Conservation (phyloP, 1,284 basidiomycete species). For the Ganoderma multipileum region DNA sequence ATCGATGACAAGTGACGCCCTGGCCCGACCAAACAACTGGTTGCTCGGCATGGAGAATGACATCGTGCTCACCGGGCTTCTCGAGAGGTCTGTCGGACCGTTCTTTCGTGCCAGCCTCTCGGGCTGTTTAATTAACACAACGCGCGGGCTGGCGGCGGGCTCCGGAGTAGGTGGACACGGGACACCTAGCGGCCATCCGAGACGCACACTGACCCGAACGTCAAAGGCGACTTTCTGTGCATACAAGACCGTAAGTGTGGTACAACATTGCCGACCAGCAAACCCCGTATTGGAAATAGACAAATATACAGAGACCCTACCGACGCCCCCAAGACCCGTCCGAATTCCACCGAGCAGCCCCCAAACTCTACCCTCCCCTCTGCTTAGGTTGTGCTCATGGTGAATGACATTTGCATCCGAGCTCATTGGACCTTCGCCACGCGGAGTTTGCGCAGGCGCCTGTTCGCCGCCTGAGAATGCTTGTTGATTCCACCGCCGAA, state of each 20-base stretch:
- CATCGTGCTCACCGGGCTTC: conserved; percentile 30
- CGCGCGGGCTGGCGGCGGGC: background rate
- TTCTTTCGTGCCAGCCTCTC: background rate
- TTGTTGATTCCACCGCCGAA: conserved; percentile 79
- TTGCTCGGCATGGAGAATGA: conserved; percentile 34
- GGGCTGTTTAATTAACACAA: background rate
- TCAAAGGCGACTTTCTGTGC: background rate
- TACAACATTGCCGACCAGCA: background rate
- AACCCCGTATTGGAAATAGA: background rate
- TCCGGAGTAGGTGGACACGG: background rate
- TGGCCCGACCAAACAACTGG: background rate
- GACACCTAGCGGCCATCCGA: background rate
- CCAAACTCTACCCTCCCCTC: background rate
- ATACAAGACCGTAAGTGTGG: conserved; percentile 1
- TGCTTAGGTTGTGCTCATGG: background rate
- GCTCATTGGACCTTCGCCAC: conserved; percentile 48
- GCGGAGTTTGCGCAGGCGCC: conserved; percentile 56
- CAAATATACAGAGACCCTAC: conserved; percentile 5
- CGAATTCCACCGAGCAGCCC: background rate
- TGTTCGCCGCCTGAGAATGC: conserved; percentile 68
- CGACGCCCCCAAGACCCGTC: background rate
- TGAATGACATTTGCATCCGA: background rate
- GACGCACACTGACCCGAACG: background rate
- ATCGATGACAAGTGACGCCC: background rate
- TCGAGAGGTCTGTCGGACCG: conserved; percentile 16